These are phyloP conservation scores for Acidomyces sp. DNA, from an alignment of 495 filamentous ascomycete species.

Conservation along the genomic window DNA sequence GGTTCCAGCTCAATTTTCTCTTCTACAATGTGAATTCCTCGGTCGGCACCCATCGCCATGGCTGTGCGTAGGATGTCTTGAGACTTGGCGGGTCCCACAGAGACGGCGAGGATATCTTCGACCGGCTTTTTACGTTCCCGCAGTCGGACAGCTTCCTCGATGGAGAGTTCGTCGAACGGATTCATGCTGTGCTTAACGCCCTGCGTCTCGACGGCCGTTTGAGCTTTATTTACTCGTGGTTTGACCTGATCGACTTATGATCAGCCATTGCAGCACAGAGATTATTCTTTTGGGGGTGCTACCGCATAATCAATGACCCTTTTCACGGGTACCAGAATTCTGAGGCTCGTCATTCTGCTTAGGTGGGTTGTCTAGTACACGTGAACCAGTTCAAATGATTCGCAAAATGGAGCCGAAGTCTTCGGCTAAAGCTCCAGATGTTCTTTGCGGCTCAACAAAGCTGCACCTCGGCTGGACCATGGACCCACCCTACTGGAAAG, in stretches of 20 bases:
- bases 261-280: not conserved
- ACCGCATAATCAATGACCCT: conserved; percentile 99
- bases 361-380: not conserved
- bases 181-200: conserved; percentile 97
- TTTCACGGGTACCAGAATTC: conserved; percentile 93
- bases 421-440: conserved; percentile 2
- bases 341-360: conserved; percentile 60
- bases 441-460: no score
- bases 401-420: not conserved
- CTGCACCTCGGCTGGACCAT: not conserved
- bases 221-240: conserved; percentile 90
- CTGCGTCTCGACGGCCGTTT: conserved; percentile 80
- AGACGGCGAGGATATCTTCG: conserved; percentile 78
- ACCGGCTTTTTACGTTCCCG: conserved; percentile 64
- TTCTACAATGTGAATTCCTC: conserved; percentile 69
- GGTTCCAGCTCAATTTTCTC: conserved; percentile 67
- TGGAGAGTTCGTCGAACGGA: conserved; percentile 95
- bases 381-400: not conserved
- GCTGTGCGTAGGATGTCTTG: conserved; percentile 81
- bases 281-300: conserved; percentile 25
- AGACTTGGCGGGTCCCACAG: conserved; percentile 75
- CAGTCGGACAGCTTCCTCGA: conserved; percentile 89
- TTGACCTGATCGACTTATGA: conserved; percentile 54
- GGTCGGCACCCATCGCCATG: conserved; percentile 97
- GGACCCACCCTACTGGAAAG: no score